These are phyloP conservation scores for Tuber umbilicatum DNA, from an alignment of 495 filamentous ascomycete species.

Conservation along the genomic window DNA sequence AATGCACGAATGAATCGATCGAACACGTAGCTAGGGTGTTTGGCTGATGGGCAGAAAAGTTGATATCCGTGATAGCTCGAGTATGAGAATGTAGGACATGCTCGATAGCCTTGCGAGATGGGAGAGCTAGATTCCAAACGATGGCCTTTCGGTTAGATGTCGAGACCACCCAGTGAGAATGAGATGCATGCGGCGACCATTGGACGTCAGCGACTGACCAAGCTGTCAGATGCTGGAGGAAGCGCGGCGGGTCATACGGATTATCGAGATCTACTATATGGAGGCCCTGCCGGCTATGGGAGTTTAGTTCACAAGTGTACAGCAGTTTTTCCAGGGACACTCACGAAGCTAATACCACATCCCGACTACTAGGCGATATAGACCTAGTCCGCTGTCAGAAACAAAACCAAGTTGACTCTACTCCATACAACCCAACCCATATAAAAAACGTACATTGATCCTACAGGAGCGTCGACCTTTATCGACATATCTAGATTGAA, in stretches of 20 bases:
- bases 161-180: constrained; percentile 88
- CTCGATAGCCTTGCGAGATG: constrained; percentile 68
- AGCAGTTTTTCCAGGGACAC: constrained; percentile 31
- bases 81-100: constrained; percentile 84
- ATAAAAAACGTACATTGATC: constrained; percentile 51
- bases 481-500: constrained; percentile 81
- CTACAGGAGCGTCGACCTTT: constrained; percentile 69
- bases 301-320: constrained; percentile 27
- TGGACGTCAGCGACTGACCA: constrained; percentile 98
- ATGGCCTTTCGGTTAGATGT: constrained; percentile 92
- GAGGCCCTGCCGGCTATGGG: constrained; percentile 62
- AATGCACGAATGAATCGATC: constrained; percentile 88
- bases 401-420: constrained; percentile 48
- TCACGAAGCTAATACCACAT: constrained; percentile 85
- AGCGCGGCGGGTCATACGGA: constrained; percentile 78
- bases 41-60: constrained; percentile 88
- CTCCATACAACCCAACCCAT: background rate
- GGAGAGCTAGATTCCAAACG: constrained; percentile 86
- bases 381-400: constrained; percentile 44
- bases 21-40: constrained; percentile 84
- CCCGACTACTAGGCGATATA: constrained; percentile 86
- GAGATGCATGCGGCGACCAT: constrained; percentile 86
- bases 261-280: constrained; percentile 92
- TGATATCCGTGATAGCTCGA: constrained; percentile 91
- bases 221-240: constrained; percentile 77